Evolutionary conservation across 1,284 basidiomycete species (phyloP), one percentile per base, ranked within the genome.

Genomic region (Ganoderma lucidum): DNA sequence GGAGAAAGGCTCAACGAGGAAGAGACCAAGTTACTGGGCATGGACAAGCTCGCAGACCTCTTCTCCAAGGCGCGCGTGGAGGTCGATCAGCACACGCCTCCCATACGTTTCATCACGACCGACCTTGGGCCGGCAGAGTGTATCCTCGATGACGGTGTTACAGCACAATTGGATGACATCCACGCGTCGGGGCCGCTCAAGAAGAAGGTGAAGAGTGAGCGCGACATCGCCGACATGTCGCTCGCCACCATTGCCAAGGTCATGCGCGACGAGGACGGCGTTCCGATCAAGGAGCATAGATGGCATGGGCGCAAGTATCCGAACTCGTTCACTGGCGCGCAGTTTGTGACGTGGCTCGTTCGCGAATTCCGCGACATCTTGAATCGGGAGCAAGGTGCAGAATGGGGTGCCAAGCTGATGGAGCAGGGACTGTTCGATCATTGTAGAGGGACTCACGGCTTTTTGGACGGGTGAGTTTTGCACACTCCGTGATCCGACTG

Each of bases 31-130:
- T 86, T 98, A 44, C 83, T 95, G 23, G 97, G 97, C 1, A 97
- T 96, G 63, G 94, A 97, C 79, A 96, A 95, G 77, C 88, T 98
- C 1, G 93, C 95, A 1, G 96, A 98, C 75, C 87, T 94, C 65
- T 96, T 98, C 79, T 90, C 92, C 55, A 91, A 90, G 77, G 84
- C 92, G 62, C 89, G 94, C 19, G 85, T 88, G 0, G 91, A 91
- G 19, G 90, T 92, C 66, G 87, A 85, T 61, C 75, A 84, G 51
- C 83, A 86, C 6, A 78, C 85, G 10, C 83, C 88, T 6, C 87
- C 90, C 4, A 87, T 93, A 32, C 87, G 91, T 19, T 88, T 96
- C 77, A 80, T 96, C 0, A 90, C 90, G 1, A 97, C 96, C 0
- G 95, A 94, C 17, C 86, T 97, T 6, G 90, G 91, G 63, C 96